Base-by-base conservation (phyloP, 495 filamentous ascomycete genomes). In the Penicillium flavigenum region DNA sequence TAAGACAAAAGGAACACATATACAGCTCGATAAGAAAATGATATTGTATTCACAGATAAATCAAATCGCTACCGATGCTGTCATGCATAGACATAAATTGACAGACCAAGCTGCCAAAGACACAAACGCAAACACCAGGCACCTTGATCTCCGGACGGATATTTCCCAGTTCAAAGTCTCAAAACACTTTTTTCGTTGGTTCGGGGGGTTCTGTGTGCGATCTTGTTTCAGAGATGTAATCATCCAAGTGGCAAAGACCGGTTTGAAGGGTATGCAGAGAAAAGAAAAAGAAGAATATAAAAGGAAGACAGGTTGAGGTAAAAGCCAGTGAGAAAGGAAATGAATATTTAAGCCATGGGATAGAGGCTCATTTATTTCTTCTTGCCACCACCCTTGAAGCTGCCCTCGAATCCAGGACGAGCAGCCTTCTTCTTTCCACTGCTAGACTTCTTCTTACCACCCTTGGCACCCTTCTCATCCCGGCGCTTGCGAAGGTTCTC, bases 381-480 rank as follows among this genome's bases (percentile, higher is more conserved):
- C 70, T 74, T 75, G 29, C 66, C 72, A 22, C 70, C 72, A 57
- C 63, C 71, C 65, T 88, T 90, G 70, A 96, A 92, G 61, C 87
- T 87, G n/a, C 93, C 94, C 73, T 97, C 95, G 68, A 96, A 96
- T 5, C 94, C 93, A 5, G 93, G 87, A 59, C 89, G 72, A 27
- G 76, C 79, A 27, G 76, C 79, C 73, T 88, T 83, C 50, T 76
- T 72, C 73, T 85, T 85, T 54, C 71, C 81, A 61, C 80, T 80
- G 26, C 63, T 66, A 57, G 69, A 60, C 60, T 78, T 79, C 65
- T 84, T 85, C 72, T 85, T 84, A 72, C 83, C 85, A 55, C 83
- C 86, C 68, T 83, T 83, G 54, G 70, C 71, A n/a, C 74, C 79
- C 78, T 86, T 88, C 52, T 85, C 84, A 32, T 98, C 94, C 69